Conservation (phyloP, 225 moss, liverwort and hornwort genomes). For the Rhytidiadelphus loreus region DNA sequence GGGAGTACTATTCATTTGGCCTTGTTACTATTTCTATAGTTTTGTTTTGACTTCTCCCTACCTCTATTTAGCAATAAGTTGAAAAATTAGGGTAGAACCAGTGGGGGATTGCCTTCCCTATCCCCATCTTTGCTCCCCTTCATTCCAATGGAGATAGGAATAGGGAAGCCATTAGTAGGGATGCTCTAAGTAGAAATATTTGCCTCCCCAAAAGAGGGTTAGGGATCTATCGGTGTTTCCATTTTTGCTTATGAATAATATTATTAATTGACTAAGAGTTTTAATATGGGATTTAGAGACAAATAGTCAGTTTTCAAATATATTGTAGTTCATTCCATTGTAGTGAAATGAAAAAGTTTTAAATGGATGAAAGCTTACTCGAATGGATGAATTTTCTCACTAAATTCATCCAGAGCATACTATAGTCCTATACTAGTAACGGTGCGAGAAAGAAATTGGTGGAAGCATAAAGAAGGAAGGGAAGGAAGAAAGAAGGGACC, state of each 20-base stretch:
- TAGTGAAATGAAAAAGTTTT: neutral
- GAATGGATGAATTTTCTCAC: neutral
- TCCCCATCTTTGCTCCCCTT: too few relatives aligned
- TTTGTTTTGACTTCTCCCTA: too few relatives aligned
- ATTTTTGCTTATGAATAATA: neutral
- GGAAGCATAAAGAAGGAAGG: neutral
- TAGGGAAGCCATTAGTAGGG: too few relatives aligned
- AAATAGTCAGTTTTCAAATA: neutral
- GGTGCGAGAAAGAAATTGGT: neutral
- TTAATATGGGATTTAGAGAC: neutral
- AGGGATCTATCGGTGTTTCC: neutral
- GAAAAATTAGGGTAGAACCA: too few relatives aligned
- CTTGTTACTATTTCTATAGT: too few relatives aligned
- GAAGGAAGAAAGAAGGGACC: neutral
- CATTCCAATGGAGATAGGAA: too few relatives aligned
- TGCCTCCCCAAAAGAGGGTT: fast-evolving
- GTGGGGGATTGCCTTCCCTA: too few relatives aligned
- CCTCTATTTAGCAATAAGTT: too few relatives aligned
- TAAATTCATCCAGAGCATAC: neutral
- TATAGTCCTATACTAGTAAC: neutral
- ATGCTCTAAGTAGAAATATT: neutral
- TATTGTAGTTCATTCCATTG: too few relatives aligned
- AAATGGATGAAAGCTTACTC: neutral
- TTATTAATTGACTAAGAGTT: neutral
- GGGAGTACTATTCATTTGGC: too few relatives aligned